Percentiles rank a stretch among this genome's conserved stretches.
Conservation (phyloP, 2,329 filamentous ascomycete genomes). For the Amesomyces nigricolor region DNA sequence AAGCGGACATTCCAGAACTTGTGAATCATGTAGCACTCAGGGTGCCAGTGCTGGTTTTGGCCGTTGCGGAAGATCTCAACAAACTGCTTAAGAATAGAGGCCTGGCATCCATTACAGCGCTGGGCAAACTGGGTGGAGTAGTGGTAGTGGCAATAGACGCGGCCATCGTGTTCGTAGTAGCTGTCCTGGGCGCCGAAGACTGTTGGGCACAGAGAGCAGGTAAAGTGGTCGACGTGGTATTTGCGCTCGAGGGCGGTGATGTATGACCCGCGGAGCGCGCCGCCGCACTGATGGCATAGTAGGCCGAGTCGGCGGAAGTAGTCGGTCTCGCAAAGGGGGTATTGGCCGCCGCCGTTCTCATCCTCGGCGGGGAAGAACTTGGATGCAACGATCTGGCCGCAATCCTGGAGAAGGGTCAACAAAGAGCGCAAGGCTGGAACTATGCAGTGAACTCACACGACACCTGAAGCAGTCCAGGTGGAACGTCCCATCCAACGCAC, state of each 20-base stretch:
- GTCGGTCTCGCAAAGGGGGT: slow-evolving; percentile 94
- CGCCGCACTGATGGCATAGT: slow-evolving; percentile 86
- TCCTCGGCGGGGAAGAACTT: slow-evolving; percentile 98
- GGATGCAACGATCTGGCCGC: slow-evolving; percentile 91
- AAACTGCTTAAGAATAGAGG: slow-evolving; percentile 96
- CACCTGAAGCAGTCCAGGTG: slow-evolving; percentile 98
- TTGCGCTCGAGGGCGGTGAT: slow-evolving; percentile 97
- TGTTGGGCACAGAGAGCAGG: slow-evolving; percentile 91
- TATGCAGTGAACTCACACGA: slow-evolving; percentile 56
- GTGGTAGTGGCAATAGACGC: slow-evolving; percentile 97
- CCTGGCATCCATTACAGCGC: slow-evolving; percentile 92
- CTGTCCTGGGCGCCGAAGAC: slow-evolving; percentile 98
- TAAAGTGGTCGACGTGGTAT: slow-evolving; percentile 99
- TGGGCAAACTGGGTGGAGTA: slow-evolving; percentile 98
- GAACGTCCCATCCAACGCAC: slow-evolving; percentile 87
- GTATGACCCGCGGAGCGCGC: slow-evolving; percentile 90
- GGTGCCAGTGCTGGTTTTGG: slow-evolving; percentile 98
- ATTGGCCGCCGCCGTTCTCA: slow-evolving; percentile 77
- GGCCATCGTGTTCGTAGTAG: slow-evolving; percentile 96
- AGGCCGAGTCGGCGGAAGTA: slow-evolving; percentile 92
- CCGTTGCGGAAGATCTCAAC: slow-evolving; percentile 98
- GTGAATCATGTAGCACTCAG: slow-evolving; percentile 99
- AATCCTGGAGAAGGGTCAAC: slow-evolving; percentile 59
- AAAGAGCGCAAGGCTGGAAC: background rate
- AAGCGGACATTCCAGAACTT: slow-evolving; percentile 99